These are phyloP conservation scores for Beta corolliflora DNA, from an alignment of 179 eudicot genomes.

Conservation along the genomic window DNA sequence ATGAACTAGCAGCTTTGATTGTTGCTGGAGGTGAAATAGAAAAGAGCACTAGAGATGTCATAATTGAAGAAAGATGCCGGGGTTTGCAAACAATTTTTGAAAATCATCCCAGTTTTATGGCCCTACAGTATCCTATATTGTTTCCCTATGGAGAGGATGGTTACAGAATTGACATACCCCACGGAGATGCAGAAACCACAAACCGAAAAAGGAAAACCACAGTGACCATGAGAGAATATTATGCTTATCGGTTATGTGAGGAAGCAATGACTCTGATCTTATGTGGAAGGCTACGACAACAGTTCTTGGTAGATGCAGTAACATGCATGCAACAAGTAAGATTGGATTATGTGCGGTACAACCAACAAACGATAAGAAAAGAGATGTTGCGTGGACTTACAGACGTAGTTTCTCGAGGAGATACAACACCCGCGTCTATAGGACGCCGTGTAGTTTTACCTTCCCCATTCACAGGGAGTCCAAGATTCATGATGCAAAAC, in stretches of 20 bases:
- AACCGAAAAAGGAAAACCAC: neutral
- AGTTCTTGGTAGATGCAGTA: constrained; percentile 27
- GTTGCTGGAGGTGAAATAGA: neutral
- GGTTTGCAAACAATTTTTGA: neutral
- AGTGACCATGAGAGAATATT: constrained; percentile 25
- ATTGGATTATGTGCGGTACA: constrained; percentile 1
- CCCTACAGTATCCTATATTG: neutral
- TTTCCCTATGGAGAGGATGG: constrained; percentile 6
- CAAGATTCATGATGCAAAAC: constrained; percentile 28
- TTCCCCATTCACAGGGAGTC: constrained; percentile 21
- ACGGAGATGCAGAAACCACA: no score
- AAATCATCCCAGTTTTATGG: neutral
- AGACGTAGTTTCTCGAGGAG: constrained; percentile 10
- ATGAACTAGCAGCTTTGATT: neutral
- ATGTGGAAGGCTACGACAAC: constrained; percentile 1
- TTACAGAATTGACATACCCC: neutral
- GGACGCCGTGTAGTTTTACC: constrained; percentile 22
- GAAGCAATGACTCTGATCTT: neutral
- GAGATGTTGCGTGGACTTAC: constrained; percentile 4
- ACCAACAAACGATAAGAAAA: constrained; percentile 13
- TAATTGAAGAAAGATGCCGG: neutral
- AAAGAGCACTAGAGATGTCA: neutral
- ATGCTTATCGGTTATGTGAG: constrained; percentile 19
- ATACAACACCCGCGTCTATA: neutral
- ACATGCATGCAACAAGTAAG: constrained; percentile 15